Percentiles rank a stretch among this genome's conserved stretches.
Evolutionary conservation across 345 rosid species (phyloP).

Genomic region (Camelina hispida): DNA sequence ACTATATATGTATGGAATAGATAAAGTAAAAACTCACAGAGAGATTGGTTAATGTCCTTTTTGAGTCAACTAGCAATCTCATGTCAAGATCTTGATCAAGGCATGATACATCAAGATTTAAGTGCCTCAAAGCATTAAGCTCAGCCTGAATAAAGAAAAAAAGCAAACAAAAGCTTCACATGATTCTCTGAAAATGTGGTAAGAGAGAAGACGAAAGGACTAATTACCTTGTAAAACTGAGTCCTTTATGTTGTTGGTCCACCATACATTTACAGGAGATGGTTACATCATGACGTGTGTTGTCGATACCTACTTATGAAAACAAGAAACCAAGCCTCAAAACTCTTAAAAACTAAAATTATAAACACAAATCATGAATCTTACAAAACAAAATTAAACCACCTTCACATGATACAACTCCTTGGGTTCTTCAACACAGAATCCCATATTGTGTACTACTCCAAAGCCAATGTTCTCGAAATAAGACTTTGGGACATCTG

Average conservation of each 20-base stretch:
- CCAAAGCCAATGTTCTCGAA: slow-evolving; percentile 42
- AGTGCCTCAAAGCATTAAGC: slow-evolving; percentile 40
- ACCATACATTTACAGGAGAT: slow-evolving; percentile 66
- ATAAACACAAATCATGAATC: not conserved
- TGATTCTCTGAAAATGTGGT: slow-evolving; percentile 1
- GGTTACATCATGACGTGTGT: slow-evolving; percentile 44
- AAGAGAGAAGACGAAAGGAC: not conserved
- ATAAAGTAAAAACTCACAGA: no score
- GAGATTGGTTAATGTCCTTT: no score
- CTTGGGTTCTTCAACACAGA: slow-evolving; percentile 48
- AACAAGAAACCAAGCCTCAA: slow-evolving; percentile 12
- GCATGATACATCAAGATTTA: no score
- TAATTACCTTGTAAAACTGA: slow-evolving; percentile 54
- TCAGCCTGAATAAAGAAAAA: slow-evolving; percentile 39
- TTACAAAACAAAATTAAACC: not conserved
- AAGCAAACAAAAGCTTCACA: not conserved
- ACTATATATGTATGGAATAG: no score
- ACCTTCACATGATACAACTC: slow-evolving; percentile 67
- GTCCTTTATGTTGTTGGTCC: slow-evolving; percentile 46
- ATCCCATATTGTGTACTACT: slow-evolving; percentile 52
- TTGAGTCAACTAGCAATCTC: no score
- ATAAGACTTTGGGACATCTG: slow-evolving; percentile 53
- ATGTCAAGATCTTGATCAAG: no score
- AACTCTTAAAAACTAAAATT: not conserved
- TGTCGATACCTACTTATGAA: slow-evolving; percentile 43